Percentiles rank a stretch among this genome's conserved stretches.
phyloP scores from a whole-genome alignment of 345 rosid species.

The Abelmoschus esculentus region DNA sequence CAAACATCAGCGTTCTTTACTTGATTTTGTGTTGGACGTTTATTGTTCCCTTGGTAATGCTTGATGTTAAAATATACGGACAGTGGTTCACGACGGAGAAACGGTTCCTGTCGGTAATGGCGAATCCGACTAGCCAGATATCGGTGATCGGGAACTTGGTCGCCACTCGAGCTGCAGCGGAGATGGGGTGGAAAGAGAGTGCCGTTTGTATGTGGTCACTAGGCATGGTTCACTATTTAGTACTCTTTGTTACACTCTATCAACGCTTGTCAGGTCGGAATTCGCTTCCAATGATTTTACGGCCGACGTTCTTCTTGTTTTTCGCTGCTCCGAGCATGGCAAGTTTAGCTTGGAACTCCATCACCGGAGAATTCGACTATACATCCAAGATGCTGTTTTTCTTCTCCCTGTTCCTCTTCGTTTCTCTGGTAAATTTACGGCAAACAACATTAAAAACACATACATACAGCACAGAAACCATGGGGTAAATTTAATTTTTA shows the following conservation, averaged over 20 bases:
- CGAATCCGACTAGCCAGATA: conserved; percentile 61
- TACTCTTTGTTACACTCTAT: conserved; percentile 65
- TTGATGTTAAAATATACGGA: conserved; percentile 63
- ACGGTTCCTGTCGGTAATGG: conserved; percentile 41
- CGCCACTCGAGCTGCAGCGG: conserved; percentile 48
- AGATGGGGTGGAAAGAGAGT: conserved; percentile 51
- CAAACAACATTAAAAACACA: not conserved
- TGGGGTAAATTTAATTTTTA: not conserved
- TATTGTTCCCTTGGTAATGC: conserved; percentile 37
- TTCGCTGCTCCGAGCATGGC: conserved; percentile 63
- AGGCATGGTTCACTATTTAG: conserved; percentile 56
- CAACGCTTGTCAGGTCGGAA: conserved; percentile 45
- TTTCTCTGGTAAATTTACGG: conserved; percentile 39
- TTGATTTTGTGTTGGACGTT: conserved; percentile 34
- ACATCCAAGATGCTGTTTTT: conserved; percentile 52
- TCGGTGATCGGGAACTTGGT: conserved; percentile 57
- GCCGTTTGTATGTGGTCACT: conserved; percentile 59
- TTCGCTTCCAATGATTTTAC: conserved; percentile 32
- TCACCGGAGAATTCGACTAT: conserved; percentile 40
- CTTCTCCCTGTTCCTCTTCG: conserved; percentile 49
- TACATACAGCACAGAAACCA: not conserved
- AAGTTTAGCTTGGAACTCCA: conserved; percentile 62
- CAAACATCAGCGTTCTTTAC: conserved; percentile 5
- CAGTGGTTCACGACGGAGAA: conserved; percentile 73
- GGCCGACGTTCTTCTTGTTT: conserved; percentile 65